Percentiles rank a stretch among this genome's conserved stretches.
These are phyloP conservation scores for Lyophyllum decastes DNA, from an alignment of 768 basidiomycete genomes.

Conservation along the genomic window DNA sequence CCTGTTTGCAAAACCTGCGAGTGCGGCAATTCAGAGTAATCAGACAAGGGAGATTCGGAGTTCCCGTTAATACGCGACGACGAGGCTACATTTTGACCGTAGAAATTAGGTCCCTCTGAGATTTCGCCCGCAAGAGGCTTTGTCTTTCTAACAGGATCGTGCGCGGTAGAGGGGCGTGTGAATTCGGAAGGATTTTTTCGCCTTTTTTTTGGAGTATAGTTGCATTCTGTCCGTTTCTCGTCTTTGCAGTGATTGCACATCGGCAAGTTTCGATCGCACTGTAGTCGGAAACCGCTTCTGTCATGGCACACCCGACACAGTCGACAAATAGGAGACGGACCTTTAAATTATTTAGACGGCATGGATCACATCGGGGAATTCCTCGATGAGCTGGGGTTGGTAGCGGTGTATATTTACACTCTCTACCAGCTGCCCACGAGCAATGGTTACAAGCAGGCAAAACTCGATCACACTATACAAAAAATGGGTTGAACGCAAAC, in stretches of 20 bases:
- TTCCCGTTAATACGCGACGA: not conserved
- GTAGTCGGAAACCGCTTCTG: not conserved
- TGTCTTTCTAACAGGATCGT: conserved; percentile 13
- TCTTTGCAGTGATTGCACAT: conserved; percentile 70
- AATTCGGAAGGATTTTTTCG: conserved; percentile 46
- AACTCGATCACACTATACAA: conserved; percentile 64
- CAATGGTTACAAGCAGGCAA: conserved; percentile 74
- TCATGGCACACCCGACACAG: not conserved
- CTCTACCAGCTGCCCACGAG: conserved; percentile 60
- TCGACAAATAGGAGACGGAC: conserved; percentile 33
- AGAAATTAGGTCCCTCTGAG: conserved; percentile 32
- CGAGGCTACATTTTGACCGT: conserved; percentile 46
- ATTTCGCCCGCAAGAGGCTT: not conserved
- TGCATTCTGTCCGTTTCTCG: conserved; percentile 55
- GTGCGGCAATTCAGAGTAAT: conserved; percentile 1
- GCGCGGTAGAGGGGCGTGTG: conserved; percentile 8
- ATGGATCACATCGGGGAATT: conserved; percentile 73
- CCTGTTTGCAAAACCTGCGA: conserved; percentile 23
- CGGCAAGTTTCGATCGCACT: conserved; percentile 76
- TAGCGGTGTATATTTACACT: conserved; percentile 72
- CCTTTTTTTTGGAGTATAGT: conserved; percentile 74
- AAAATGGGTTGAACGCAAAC: conserved; percentile 9
- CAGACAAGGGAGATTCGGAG: conserved; percentile 19
- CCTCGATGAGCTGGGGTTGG: conserved; percentile 77
- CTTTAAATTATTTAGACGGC: conserved; percentile 67